phyloP scores from a whole-genome alignment of 306 rosid genomes.

The Glycyrrhiza uralensis region DNA sequence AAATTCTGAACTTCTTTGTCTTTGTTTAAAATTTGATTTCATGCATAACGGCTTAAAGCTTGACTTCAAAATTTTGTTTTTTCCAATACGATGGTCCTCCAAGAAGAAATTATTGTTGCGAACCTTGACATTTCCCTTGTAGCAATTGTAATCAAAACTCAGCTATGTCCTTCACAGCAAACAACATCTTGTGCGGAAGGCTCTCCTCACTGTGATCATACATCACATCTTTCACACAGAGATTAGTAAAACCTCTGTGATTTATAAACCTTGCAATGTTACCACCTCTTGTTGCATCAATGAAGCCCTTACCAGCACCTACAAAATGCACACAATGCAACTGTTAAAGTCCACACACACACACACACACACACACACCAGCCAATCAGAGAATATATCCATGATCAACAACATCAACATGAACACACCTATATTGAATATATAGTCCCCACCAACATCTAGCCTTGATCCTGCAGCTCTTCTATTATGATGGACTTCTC shows the following conservation, averaged over 20 bases:
- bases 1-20: neutral
- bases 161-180: constrained; percentile 34
- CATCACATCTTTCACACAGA: constrained; percentile 7
- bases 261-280: constrained; percentile 40
- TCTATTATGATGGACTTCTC: constrained; percentile 17
- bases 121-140: neutral
- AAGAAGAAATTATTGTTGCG: neutral
- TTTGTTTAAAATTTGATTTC: neutral
- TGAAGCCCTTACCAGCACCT: constrained; percentile 21
- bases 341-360: neutral
- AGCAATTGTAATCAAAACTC: constrained; percentile 23
- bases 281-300: constrained; percentile 29
- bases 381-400: neutral
- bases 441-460: neutral
- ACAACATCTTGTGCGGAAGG: constrained; percentile 31
- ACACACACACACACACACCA: no score
- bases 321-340: constrained; percentile 1
- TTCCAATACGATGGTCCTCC: no score
- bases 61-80: no score
- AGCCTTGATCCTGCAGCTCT: neutral
- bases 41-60: neutral
- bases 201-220: constrained; percentile 16
- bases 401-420: neutral
- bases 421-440: constrained; percentile 11
- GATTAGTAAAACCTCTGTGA: constrained; percentile 36